Base-by-base conservation (phyloP, 1,284 basidiomycete genomes). In the Coniferiporia sulphurascens region DNA sequence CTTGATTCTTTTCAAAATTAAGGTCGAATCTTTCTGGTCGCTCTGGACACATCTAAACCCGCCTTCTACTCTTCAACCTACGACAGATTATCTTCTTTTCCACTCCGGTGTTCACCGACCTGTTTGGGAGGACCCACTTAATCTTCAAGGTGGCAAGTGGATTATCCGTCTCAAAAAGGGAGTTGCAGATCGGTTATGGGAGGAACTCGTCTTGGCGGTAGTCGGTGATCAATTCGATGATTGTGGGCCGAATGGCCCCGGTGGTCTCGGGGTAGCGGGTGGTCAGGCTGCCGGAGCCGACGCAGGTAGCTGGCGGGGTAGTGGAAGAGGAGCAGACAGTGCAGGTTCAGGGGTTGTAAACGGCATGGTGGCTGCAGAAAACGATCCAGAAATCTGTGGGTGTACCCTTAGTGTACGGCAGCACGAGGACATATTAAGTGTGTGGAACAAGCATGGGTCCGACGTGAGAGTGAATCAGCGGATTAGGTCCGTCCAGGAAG, bases 101-200 rank as follows among this genome's bases (percentile, higher is more conserved):
- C 91, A 93, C 68, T 77, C 84, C 2, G 87, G 86, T 51, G 78
- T 95, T 56, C 85, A 84, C 35, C 80, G 91, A 59, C 92, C 93
- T 1, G 88, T 94, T 7, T 95, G 93, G 92, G 92, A 95, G 71
- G 93, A 94, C 72, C 90, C 91, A 1, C 76, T 92, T 58, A 95
- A 95, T 71, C 74, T 87, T 54, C 71, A 82, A n/a, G 92, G 92
- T 32, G 92, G 92, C n/a, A 94, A 94, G 74, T 95, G 92, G 91
- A 91, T 91, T 63, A 84, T 95, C 62, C 87, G 93, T 62, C 79
- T 95, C 52, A 84, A 84, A 69, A 93, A 93, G 69, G 90, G 91
- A 45, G 78, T 91, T 49, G 83, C 88, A 6, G 90, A 93, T 71
- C 82, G 88, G 21, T 72, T 93, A 55, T 93, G 90, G 90, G 90